A percentile compares a stretch with the other conserved stretches of the same genome.
These are phyloP conservation scores for Globisporangium spinosum DNA, from an alignment of 352 stramenopile species.

Conservation along the genomic window DNA sequence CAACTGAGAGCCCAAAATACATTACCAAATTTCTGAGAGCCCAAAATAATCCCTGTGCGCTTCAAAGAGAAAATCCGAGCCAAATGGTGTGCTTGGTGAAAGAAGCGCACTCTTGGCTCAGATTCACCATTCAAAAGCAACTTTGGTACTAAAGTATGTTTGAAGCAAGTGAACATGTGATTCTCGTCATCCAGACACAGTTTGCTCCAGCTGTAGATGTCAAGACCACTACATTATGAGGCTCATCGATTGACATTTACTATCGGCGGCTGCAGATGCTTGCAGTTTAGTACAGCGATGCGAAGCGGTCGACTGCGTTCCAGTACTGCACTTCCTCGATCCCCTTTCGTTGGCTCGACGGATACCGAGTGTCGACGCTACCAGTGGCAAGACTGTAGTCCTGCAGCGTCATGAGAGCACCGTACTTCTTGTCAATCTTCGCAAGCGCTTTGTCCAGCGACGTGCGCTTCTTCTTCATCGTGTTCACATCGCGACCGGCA, in stretches of 20 bases:
- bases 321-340: constrained; percentile 20
- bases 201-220: too few relatives aligned
- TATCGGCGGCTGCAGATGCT: neutral
- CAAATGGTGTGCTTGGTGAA: neutral
- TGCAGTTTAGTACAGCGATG: constrained; percentile 6
- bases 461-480: constrained; percentile 1
- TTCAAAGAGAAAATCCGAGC: neutral
- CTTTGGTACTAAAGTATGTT: too few relatives aligned
- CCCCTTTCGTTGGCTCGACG: neutral
- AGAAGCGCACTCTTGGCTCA: neutral
- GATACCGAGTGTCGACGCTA: neutral
- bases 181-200: too few relatives aligned
- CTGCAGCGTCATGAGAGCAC: neutral
- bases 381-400: neutral
- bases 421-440: constrained; percentile 16
- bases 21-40: neutral
- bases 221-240: neutral
- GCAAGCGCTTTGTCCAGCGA: constrained; percentile 17
- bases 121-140: neutral
- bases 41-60: neutral
- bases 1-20: neutral
- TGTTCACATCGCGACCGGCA: neutral
- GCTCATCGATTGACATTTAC: neutral
- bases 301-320: constrained; percentile 22
- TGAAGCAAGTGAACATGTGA: too few relatives aligned